Conservation (phyloP, 345 rosid species). For the Camelina laxa region DNA sequence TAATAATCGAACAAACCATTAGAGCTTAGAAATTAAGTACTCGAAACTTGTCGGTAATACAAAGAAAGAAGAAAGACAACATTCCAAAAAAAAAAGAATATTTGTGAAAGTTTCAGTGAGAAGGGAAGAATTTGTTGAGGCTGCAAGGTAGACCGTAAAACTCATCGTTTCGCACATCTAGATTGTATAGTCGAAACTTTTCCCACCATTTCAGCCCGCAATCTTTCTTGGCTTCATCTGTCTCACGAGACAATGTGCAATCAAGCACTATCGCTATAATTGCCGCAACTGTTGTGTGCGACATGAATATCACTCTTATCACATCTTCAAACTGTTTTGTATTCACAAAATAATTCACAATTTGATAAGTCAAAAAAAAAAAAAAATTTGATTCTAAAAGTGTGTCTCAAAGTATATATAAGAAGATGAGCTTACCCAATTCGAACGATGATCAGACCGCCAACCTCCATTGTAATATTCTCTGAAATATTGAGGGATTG, state of each 20-base stretch:
- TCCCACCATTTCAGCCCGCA: slow-evolving; percentile 72
- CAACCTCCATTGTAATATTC: slow-evolving; percentile 53
- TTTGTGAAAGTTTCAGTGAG: slow-evolving; percentile 43
- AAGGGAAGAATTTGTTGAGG: slow-evolving; percentile 67
- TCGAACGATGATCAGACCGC: slow-evolving; percentile 40
- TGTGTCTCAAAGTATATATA: not conserved
- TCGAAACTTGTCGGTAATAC: not conserved
- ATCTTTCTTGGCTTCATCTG: slow-evolving; percentile 55
- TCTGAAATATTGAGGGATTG: slow-evolving; percentile 65
- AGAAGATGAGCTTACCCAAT: slow-evolving; percentile 49
- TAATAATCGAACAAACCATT: not conserved
- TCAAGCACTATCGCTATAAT: slow-evolving; percentile 57
- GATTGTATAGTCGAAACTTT: slow-evolving; percentile 57
- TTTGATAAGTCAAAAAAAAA: not conserved
- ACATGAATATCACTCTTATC: slow-evolving; percentile 62
- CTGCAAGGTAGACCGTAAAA: slow-evolving; percentile 65
- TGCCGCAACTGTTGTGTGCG: slow-evolving; percentile 64
- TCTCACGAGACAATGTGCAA: slow-evolving; percentile 53
- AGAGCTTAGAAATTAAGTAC: slow-evolving; percentile 1
- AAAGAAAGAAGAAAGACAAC: not conserved
- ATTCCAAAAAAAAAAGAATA: not conserved
- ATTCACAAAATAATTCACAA: not conserved
- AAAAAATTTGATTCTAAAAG: not conserved
- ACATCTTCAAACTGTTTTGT: slow-evolving; percentile 53
- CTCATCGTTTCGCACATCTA: slow-evolving; percentile 71